These are phyloP conservation scores for Lichtheimia hyalospora DNA, from an alignment of 371 early-diverging fungal genomes.

Conservation along the genomic window DNA sequence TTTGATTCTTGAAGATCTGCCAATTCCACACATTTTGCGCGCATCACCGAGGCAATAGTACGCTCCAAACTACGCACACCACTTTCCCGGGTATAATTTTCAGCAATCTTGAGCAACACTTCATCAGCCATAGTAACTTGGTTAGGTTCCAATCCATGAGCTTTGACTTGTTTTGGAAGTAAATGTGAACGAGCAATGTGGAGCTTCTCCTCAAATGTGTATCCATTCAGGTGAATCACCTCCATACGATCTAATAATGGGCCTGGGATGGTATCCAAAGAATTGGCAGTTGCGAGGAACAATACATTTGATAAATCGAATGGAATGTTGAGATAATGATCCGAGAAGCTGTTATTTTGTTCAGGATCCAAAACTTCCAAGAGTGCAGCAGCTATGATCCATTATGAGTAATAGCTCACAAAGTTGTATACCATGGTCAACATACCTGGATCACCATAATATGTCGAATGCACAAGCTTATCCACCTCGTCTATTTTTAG, in stretches of 20 bases:
- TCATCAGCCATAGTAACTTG: slow-evolving; percentile 59
- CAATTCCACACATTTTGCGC: slow-evolving; percentile 73
- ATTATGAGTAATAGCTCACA: too few species aligned
- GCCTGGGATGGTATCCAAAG: slow-evolving; percentile 73
- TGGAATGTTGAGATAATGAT: slow-evolving; percentile 84
- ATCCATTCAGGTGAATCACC: slow-evolving; percentile 78
- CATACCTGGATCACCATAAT: slow-evolving; percentile 71
- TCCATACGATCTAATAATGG: slow-evolving; percentile 91
- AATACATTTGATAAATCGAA: slow-evolving; percentile 84
- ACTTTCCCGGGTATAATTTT: slow-evolving; percentile 83
- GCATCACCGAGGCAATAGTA: slow-evolving; percentile 71
- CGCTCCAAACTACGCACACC: slow-evolving; percentile 85
- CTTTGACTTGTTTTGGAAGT: slow-evolving; percentile 73
- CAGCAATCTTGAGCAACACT: slow-evolving; percentile 62
- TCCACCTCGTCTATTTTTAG: slow-evolving; percentile 76
- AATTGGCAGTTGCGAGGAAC: slow-evolving; percentile 89
- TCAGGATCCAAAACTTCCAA: slow-evolving; percentile 81
- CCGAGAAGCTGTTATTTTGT: slow-evolving; percentile 78
- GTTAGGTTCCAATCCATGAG: slow-evolving; percentile 61
- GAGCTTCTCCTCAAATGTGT: slow-evolving; percentile 83
- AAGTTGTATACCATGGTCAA: too few species aligned
- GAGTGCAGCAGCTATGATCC: slow-evolving; percentile 61
- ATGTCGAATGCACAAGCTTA: slow-evolving; percentile 65
- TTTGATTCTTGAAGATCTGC: slow-evolving; percentile 38
- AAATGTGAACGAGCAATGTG: slow-evolving; percentile 54